phyloP scores from a whole-genome alignment of 2,329 filamentous ascomycete species.

The Alternaria rosae region DNA sequence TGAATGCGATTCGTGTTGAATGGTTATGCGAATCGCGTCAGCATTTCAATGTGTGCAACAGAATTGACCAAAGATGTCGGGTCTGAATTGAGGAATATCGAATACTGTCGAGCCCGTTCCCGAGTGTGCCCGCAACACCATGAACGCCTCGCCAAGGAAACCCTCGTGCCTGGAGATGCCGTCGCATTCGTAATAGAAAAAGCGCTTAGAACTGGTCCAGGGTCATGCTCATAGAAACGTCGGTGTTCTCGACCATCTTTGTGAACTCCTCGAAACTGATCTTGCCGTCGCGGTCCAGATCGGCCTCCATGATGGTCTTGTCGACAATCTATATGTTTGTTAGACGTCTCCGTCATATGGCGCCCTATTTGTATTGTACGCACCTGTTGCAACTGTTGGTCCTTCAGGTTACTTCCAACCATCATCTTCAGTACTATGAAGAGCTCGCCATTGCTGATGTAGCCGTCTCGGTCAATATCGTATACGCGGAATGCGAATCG shows the following conservation, averaged over 20 bases:
- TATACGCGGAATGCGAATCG: slow-evolving; percentile 99
- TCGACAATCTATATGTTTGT: slow-evolving; percentile 78
- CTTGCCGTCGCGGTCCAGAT: slow-evolving; percentile 93
- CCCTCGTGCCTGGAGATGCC: slow-evolving; percentile 25
- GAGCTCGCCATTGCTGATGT: slow-evolving; percentile 97
- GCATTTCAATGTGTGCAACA: background rate
- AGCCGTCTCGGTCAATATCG: slow-evolving; percentile 98
- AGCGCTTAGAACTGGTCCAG: slow-evolving; percentile 60
- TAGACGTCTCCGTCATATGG: slow-evolving; percentile 1
- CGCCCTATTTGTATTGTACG: background rate
- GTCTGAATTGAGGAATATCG: slow-evolving; percentile 39
- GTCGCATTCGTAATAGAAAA: slow-evolving; percentile 20
- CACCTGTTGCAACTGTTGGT: slow-evolving; percentile 92
- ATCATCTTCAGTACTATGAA: slow-evolving; percentile 99
- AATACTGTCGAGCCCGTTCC: slow-evolving; percentile 32
- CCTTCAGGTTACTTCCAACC: slow-evolving; percentile 98
- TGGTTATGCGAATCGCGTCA: background rate
- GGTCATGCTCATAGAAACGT: slow-evolving; percentile 73
- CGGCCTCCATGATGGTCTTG: slow-evolving; percentile 99
- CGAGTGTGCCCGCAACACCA: slow-evolving; percentile 30
- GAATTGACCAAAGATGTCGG: background rate
- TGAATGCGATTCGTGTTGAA: background rate
- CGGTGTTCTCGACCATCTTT: slow-evolving; percentile 97
- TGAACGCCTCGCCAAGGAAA: slow-evolving; percentile 47
- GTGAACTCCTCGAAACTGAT: slow-evolving; percentile 99